These are phyloP conservation scores for Cercospora brassicicola DNA, from an alignment of 2,329 filamentous ascomycete genomes.

Conservation along the genomic window DNA sequence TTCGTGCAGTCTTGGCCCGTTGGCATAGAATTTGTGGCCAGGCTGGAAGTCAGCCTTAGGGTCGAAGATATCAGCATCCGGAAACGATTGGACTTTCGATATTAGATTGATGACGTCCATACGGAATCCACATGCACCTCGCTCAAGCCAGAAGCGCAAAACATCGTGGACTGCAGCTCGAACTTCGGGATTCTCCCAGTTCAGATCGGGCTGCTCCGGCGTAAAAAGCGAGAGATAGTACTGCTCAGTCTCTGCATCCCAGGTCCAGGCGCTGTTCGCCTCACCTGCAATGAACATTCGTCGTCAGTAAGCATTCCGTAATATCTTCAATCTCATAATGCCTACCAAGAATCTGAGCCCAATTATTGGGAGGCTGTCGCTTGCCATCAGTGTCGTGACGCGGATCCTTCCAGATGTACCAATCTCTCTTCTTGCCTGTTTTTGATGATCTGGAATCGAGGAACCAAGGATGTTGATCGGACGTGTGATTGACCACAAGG, in stretches of 20 bases:
- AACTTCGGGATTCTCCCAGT: conserved; percentile 51
- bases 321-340: neutral
- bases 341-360: conserved; percentile 38
- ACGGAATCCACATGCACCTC: conserved; percentile 47
- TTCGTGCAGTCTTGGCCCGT: conserved; percentile 60
- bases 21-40: conserved; percentile 54
- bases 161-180: conserved; percentile 50
- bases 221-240: conserved; percentile 53
- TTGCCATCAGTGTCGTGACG: conserved; percentile 56
- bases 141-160: conserved; percentile 51
- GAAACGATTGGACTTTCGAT: conserved; percentile 47
- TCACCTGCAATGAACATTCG: conserved; percentile 31
- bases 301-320: neutral
- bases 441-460: conserved; percentile 54
- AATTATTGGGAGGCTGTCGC: conserved; percentile 60
- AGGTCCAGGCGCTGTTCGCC: conserved; percentile 46
- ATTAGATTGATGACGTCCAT: conserved; percentile 54
- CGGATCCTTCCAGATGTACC: conserved; percentile 66
- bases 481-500: conserved; percentile 39
- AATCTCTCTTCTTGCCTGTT: conserved; percentile 57
- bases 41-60: conserved; percentile 49
- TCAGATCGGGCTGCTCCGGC: conserved; percentile 50
- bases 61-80: conserved; percentile 46
- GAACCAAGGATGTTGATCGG: conserved; percentile 59
- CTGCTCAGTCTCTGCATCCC: conserved; percentile 49